Base-by-base conservation (phyloP, 2,329 filamentous ascomycete genomes). In the Cylindrodendrum hubeiense region DNA sequence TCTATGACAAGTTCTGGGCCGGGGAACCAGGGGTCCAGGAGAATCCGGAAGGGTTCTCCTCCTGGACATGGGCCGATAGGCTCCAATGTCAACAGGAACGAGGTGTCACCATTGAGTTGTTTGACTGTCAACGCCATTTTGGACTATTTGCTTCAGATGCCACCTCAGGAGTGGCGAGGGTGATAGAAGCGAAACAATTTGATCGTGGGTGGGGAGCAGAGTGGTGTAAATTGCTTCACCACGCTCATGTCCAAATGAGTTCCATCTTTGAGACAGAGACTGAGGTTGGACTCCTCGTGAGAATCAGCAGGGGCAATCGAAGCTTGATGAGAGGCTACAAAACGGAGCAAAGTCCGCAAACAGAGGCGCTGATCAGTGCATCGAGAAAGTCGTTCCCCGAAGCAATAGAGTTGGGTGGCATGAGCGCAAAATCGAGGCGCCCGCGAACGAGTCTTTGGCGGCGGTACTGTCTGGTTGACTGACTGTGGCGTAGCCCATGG, bases 21-120 rank as follows among this genome's bases (percentile, higher is more conserved):
- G 12, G 83, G 82, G 33, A 93, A 83, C 89, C 91, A 93, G 4
- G 92, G 92, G 75, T 95, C 91, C 54, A 94, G 79, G 43, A 94
- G 84, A 57, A 94, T 86, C 17, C 86, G 89, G 77, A 91, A 93
- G 4, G 86, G 84, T 54, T 82, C 82, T 13, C 54, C 50, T 17
- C 52, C 65, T 19, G 53, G 58, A 9, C 70, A 63, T 17, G 56
- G 56, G n/a, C 81, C 79, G 28, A 85, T 79, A 33, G 88, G 87
- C 60, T 86, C 82, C 73, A 92, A 90, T 28, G 86, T 87, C 47
- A 92, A 82, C 37, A 91, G 83, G 75, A 92, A 91, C 3, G 88
- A 89, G 37, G 88, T 85, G 75, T 91, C 89, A 54, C 83, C 85
- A 75, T 91, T 91, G 60, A 92, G 82, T 63, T 89, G 86, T 77